phyloP scores from a whole-genome alignment of 148 eudicot species.

The Nyssa sinensis region DNA sequence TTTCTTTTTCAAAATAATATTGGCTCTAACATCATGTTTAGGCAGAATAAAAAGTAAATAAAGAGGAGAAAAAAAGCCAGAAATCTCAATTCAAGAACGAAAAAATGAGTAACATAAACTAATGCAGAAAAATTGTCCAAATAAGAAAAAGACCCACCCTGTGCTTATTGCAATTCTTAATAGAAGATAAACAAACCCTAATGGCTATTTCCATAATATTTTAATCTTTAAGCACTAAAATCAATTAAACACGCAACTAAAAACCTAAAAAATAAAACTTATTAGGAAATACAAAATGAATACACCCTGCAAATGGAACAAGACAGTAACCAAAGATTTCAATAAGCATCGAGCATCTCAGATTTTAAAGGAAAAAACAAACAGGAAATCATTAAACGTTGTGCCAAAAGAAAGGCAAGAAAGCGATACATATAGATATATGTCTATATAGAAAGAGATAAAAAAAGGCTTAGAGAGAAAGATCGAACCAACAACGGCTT shows the following conservation, averaged over 20 bases:
- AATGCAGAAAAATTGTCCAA: background rate
- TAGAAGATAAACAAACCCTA: conserved; percentile 16
- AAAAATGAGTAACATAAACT: too few relatives aligned
- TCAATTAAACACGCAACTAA: conserved; percentile 6
- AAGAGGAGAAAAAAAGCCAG: too few relatives aligned
- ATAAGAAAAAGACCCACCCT: background rate
- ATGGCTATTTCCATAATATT: background rate
- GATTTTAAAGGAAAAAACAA: background rate
- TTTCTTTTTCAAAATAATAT: too few relatives aligned
- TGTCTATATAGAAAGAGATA: background rate
- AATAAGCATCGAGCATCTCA: too few relatives aligned
- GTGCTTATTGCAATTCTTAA: too few relatives aligned
- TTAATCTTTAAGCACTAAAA: background rate
- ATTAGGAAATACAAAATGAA: background rate
- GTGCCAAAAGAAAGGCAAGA: background rate
- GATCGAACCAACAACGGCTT: conserved; percentile 80
- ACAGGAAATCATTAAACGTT: background rate
- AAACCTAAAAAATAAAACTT: background rate
- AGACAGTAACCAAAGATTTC: background rate
- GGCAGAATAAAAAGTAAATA: too few relatives aligned
- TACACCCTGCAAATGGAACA: background rate
- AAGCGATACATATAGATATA: background rate
- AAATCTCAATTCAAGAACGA: too few relatives aligned
- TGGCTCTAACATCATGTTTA: too few relatives aligned
- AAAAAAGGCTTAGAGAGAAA: background rate